phyloP scores from a whole-genome alignment of 306 rosid species.

The Vigna angularis region DNA sequence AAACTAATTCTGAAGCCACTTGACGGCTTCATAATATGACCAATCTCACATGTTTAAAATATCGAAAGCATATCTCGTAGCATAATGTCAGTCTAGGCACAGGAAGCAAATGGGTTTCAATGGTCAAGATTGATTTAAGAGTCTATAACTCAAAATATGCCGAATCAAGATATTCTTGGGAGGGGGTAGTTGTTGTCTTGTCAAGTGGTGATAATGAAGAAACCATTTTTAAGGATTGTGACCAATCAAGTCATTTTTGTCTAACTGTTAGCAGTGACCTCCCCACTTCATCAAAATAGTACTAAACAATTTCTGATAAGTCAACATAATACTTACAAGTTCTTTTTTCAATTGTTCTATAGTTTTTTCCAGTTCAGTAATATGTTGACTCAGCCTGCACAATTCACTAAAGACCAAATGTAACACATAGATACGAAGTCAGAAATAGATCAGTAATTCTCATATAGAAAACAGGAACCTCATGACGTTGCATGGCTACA shows the following conservation, averaged over 20 bases:
- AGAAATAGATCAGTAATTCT: constrained; percentile 37
- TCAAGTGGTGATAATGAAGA: neutral
- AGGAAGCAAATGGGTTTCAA: constrained; percentile 10
- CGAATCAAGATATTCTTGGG: neutral
- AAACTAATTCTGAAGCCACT: constrained; percentile 17
- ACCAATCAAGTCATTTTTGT: constrained; percentile 14
- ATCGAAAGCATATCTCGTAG: neutral
- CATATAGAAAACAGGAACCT: constrained; percentile 58
- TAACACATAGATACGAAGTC: constrained; percentile 32
- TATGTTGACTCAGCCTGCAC: constrained; percentile 95
- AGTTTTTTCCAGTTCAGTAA: constrained; percentile 76
- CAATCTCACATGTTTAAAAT: constrained; percentile 17
- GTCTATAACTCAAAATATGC: constrained; percentile 7
- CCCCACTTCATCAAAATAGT: constrained; percentile 13
- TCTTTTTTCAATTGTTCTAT: constrained; percentile 77
- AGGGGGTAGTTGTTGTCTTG: neutral
- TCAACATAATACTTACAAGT: constrained; percentile 70
- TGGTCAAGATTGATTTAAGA: constrained; percentile 9
- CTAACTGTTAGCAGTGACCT: neutral
- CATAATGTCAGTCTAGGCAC: constrained; percentile 1
- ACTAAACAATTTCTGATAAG: neutral
- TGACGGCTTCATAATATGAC: constrained; percentile 17
- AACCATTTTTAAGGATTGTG: constrained; percentile 4
- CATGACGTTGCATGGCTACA: constrained; percentile 94
- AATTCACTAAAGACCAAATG: constrained; percentile 46